These are phyloP conservation scores for Colletotrichum navitas DNA, from an alignment of 2,329 filamentous ascomycete species.

Conservation along the genomic window DNA sequence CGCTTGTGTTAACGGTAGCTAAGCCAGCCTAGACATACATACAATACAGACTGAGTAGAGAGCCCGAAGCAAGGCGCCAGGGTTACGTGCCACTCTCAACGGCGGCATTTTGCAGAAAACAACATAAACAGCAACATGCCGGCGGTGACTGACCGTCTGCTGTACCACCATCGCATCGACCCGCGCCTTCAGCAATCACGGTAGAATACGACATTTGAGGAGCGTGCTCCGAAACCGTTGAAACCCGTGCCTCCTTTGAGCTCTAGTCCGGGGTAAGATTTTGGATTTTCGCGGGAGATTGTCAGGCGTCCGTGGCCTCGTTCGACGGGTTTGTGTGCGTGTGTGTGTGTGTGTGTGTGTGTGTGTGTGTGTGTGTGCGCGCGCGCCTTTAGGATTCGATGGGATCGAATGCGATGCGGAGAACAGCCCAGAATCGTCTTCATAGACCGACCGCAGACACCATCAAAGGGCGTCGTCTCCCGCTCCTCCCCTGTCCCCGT, in stretches of 20 bases:
- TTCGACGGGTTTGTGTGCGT: slow-evolving; percentile 17
- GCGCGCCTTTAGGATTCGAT: slow-evolving; percentile 1
- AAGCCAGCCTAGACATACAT: no score
- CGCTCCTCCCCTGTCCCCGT: neutral
- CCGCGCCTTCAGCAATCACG: neutral
- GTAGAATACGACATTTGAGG: slow-evolving; percentile 31
- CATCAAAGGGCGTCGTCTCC: neutral
- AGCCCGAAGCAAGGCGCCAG: neutral
- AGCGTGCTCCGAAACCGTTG: slow-evolving; percentile 38
- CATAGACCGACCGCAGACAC: slow-evolving; percentile 7
- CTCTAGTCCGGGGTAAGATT: slow-evolving; percentile 2
- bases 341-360: no score
- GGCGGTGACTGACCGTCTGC: neutral
- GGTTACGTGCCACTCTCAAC: neutral
- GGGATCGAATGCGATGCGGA: slow-evolving; percentile 24
- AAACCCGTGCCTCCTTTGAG: slow-evolving; percentile 22
- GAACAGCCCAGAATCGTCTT: slow-evolving; percentile 8
- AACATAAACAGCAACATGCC: neutral
- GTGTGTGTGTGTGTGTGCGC: no score
- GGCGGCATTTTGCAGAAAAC: slow-evolving; percentile 21
- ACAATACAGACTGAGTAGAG: no score
- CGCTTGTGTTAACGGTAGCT: no score
- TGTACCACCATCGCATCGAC: neutral
- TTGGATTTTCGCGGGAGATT: slow-evolving; percentile 35
- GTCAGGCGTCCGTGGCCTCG: slow-evolving; percentile 31